phyloP scores from a whole-genome alignment of 768 basidiomycete species.

The Naganishia vishniacii region DNA sequence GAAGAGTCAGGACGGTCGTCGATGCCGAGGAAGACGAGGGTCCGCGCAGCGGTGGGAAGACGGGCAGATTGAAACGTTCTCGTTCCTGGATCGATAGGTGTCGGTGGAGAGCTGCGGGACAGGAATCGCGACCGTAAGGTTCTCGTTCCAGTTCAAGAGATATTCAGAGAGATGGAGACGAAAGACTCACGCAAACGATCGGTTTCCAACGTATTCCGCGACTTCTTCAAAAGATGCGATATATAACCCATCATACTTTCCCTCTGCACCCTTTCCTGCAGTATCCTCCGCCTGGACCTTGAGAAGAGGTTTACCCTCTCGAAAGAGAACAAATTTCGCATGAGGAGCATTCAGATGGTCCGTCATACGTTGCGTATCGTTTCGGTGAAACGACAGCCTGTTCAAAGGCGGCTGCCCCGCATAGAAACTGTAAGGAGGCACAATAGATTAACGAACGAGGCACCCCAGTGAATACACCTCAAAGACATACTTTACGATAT shows the following conservation, averaged over 20 bases:
- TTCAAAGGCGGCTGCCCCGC: constrained; percentile 49
- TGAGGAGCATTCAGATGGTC: constrained; percentile 58
- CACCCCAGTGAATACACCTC: neutral
- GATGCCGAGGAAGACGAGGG: constrained; percentile 45
- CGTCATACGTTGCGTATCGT: constrained; percentile 72
- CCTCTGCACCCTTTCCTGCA: neutral
- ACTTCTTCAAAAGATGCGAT: constrained; percentile 61
- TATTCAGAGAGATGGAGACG: neutral
- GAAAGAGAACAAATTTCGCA: constrained; percentile 72
- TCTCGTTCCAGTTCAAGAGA: too few species aligned
- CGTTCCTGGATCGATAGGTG: constrained; percentile 49
- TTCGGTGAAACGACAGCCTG: constrained; percentile 55
- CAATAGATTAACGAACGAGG: neutral
- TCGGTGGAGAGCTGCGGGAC: too few species aligned
- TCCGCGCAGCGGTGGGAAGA: constrained; percentile 31
- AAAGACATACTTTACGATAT: constrained; percentile 47
- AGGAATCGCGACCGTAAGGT: too few species aligned
- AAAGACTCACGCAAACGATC: constrained; percentile 10
- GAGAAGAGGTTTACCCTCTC: constrained; percentile 27
- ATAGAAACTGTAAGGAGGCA: constrained; percentile 39
- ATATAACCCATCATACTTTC: constrained; percentile 47
- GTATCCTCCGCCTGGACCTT: neutral
- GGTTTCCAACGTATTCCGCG: constrained; percentile 59
- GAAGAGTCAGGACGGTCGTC: constrained; percentile 38
- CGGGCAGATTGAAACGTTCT: constrained; percentile 52